Evolutionary conservation across 306 rosid genomes (phyloP).

Genomic region (Erythrophleum fordii): DNA sequence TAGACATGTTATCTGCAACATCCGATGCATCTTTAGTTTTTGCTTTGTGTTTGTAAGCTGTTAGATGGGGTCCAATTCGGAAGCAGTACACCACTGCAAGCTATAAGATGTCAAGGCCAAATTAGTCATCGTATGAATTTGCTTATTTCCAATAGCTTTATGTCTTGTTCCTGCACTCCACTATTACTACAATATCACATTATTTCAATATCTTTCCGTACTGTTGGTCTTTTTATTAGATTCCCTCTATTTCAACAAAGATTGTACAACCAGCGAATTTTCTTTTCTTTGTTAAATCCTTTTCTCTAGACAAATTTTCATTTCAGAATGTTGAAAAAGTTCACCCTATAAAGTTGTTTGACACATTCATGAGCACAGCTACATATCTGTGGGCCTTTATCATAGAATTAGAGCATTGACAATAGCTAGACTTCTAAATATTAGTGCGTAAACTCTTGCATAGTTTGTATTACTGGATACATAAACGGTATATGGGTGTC

Average conservation of each 20-base stretch:
- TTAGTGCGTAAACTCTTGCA: background rate
- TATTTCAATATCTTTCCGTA: background rate
- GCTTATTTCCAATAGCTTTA: background rate
- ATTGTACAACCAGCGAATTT: background rate
- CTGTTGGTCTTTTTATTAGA: background rate
- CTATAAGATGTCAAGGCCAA: constrained; percentile 6
- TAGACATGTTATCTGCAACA: background rate
- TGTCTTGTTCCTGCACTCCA: background rate
- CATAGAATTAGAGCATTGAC: background rate
- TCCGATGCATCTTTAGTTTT: constrained; percentile 29
- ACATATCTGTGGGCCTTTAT: background rate
- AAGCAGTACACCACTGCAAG: background rate
- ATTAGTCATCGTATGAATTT: background rate
- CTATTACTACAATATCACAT: background rate
- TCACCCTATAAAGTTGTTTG: background rate
- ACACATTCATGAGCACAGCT: background rate
- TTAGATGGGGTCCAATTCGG: background rate
- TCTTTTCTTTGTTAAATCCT: background rate
- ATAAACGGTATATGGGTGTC: background rate
- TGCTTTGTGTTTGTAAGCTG: background rate
- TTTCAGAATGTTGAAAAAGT: background rate
- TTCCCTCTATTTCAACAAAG: background rate
- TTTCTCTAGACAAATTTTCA: background rate
- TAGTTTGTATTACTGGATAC: background rate
- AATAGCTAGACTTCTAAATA: background rate